Evolutionary conservation across 352 stramenopile species (phyloP).

Genomic region (Phytopythium cucurbitacearum): DNA sequence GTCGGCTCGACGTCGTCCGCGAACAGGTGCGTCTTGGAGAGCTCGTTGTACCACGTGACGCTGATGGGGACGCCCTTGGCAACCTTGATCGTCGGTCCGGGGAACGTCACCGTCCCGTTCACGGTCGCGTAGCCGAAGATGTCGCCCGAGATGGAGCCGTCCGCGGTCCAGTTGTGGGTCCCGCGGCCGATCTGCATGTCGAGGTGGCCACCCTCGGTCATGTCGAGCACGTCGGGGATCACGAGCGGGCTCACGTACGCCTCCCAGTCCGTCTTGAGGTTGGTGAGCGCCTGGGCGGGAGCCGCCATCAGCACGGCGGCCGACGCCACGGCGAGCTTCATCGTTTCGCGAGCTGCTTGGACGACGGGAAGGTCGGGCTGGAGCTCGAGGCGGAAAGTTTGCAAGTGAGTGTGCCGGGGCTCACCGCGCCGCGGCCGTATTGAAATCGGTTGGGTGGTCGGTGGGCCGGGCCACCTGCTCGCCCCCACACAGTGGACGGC

Average conservation of each 20-base stretch:
- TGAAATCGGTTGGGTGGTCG: too few species aligned
- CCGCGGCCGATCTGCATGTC: slow-evolving; percentile 41
- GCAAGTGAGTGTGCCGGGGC: too few species aligned
- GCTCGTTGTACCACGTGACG: slow-evolving; percentile 50
- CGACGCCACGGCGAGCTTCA: background rate
- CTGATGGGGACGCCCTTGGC: slow-evolving; percentile 33
- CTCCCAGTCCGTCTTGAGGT: slow-evolving; percentile 35
- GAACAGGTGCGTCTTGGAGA: slow-evolving; percentile 44
- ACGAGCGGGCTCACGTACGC: slow-evolving; percentile 27
- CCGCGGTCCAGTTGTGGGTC: slow-evolving; percentile 43
- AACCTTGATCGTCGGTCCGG: slow-evolving; percentile 48
- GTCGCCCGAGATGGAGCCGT: slow-evolving; percentile 28
- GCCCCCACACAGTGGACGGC: too few species aligned
- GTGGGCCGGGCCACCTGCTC: too few species aligned
- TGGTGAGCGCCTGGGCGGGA: slow-evolving; percentile 9
- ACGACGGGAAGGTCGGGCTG: too few species aligned
- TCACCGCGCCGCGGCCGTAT: too few species aligned
- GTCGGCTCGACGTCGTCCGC: slow-evolving; percentile 39
- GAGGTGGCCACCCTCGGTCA: slow-evolving; percentile 28
- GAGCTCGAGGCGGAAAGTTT: too few species aligned
- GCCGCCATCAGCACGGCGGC: background rate
- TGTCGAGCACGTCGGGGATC: slow-evolving; percentile 37
- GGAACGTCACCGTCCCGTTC: slow-evolving; percentile 37
- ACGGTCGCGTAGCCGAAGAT: slow-evolving; percentile 42
- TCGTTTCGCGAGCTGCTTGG: too few species aligned